Base-by-base conservation (phyloP, 352 stramenopile genomes). In the Globisporangium polare region DNA sequence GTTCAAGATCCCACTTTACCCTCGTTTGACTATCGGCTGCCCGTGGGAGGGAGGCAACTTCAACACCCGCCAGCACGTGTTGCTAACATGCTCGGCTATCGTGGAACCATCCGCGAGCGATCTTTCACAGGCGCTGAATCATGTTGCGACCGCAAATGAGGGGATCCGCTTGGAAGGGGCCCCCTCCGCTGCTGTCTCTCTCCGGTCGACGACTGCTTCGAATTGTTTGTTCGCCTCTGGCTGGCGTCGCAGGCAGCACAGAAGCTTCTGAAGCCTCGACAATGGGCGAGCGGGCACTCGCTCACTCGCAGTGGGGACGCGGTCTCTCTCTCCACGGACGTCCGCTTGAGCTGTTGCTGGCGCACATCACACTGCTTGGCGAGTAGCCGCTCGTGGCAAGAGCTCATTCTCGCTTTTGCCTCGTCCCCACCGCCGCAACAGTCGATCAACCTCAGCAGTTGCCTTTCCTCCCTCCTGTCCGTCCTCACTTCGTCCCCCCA, bases 361-460 rank as follows among this genome's bases (percentile, higher is more conserved):
- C 9, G 31, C 31, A 20, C 22, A 54, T n/a, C 45, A 24, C 18
- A n/a, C 31, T 31, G 20, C n/a, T n/a, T n/a, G n/a, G 33, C 24
- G 17, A 17, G 13, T 52, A 4, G n/a, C 13, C 9, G 39, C 17
- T 43, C 27, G 41, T n/a, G 15, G 13, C 6, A 20, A 10, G 26
- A 22, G 49, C 39, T 65, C 58, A 65, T 65, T 65, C 26, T 29
- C 58, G 58, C 58, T 58, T 57, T 58, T 55, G 58, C 58, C 52
- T 47, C 12, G 31, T 61, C 58, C 33, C 29, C 29, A 35, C 3
- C 8, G 9, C 37, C 58, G 58, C 42, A 33, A 20, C 58, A 37
- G 20, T 65, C 58, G 26, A 51, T 65, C 58, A 65, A 58, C 58
- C 20, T 46, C 41, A 58, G 52, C 53, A 55, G 60, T 66, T 66